These are phyloP conservation scores for Teratosphaeria pseudoeucalypti DNA, from an alignment of 2,329 filamentous ascomycete genomes.

Conservation along the genomic window DNA sequence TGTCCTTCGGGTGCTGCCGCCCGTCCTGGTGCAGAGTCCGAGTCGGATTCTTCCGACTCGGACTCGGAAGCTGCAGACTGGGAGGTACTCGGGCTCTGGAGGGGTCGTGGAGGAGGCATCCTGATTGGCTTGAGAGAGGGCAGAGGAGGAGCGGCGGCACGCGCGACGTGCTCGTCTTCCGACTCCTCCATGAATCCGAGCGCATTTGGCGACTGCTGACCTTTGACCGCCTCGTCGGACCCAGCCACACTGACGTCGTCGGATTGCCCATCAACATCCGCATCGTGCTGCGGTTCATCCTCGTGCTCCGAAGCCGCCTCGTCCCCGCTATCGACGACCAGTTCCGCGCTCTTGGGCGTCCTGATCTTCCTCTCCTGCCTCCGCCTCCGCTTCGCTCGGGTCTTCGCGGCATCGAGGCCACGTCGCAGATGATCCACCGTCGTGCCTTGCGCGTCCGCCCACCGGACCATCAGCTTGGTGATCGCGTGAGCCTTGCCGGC, in stretches of 20 bases:
- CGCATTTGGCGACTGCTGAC: neutral
- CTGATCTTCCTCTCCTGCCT: neutral
- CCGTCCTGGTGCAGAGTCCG: neutral
- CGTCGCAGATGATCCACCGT: neutral
- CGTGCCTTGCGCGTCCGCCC: neutral
- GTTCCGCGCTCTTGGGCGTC: neutral
- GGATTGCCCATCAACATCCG: neutral
- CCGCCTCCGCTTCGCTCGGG: neutral
- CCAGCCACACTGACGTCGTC: neutral
- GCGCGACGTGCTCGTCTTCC: neutral
- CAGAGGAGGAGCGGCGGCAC: too few relatives aligned
- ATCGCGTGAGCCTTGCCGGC: conserved; percentile 4
- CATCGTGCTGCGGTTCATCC: neutral
- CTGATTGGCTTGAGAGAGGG: too few relatives aligned
- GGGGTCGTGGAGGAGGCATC: too few relatives aligned
- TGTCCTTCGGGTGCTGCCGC: neutral
- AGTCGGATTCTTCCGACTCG: neutral
- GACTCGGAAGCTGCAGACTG: neutral
- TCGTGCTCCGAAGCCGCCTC: neutral
- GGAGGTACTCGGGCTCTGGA: too few relatives aligned
- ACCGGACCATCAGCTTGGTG: neutral
- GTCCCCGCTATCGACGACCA: neutral
- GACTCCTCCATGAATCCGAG: too few relatives aligned
- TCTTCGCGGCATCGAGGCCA: neutral
- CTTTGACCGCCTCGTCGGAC: neutral